A percentile compares a stretch with the other conserved stretches of the same genome.
Evolutionary conservation across 257 asterid genomes (phyloP).

Genomic region (Parsonsia alboflavescens): DNA sequence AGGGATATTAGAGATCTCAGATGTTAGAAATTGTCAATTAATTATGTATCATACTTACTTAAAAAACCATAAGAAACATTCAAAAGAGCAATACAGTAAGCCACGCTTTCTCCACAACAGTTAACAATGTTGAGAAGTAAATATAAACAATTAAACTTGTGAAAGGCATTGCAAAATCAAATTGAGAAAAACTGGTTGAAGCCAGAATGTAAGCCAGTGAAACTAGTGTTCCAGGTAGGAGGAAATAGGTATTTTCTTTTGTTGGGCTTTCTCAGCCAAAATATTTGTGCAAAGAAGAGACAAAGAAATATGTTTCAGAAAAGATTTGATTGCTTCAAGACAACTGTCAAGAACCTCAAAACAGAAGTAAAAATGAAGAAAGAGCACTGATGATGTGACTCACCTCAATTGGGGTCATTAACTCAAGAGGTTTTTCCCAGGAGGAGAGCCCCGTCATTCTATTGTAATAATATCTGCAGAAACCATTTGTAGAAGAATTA

Average conservation of each 20-base stretch:
- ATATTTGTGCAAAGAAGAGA: background rate
- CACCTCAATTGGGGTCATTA: constrained; percentile 81
- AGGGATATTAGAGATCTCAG: too few species aligned
- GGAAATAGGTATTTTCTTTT: background rate
- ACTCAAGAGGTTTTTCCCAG: constrained; percentile 89
- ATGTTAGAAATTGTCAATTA: background rate
- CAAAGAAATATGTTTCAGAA: background rate
- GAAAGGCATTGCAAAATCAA: background rate
- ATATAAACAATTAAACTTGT: background rate
- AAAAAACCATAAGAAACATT: background rate
- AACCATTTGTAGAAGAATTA: constrained; percentile 13
- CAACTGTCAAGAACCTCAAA: background rate
- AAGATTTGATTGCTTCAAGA: too few species aligned
- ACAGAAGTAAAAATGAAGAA: background rate
- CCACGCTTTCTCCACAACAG: background rate
- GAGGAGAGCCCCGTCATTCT: constrained; percentile 57
- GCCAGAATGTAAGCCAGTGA: background rate
- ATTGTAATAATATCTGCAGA: constrained; percentile 73
- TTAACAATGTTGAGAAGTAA: background rate
- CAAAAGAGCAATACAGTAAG: background rate
- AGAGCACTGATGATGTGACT: constrained; percentile 17
- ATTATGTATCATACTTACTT: background rate
- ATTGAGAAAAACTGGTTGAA: background rate
- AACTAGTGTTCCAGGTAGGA: background rate
- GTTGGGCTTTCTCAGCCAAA: background rate